Evolutionary conservation across 306 rosid genomes (phyloP).

Genomic region (Lithocarpus polystachyus): DNA sequence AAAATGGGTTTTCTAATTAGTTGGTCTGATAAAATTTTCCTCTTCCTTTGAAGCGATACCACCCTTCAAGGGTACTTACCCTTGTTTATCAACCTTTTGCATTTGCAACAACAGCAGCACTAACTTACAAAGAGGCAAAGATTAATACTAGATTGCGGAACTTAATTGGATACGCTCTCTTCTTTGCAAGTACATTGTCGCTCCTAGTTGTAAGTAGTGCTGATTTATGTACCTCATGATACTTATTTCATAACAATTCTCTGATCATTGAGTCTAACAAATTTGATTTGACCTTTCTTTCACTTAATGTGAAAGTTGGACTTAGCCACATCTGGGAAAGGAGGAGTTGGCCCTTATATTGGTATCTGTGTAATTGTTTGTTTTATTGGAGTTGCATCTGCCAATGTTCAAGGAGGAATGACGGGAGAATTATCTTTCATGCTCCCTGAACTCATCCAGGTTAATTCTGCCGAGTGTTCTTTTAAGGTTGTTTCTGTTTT

Average conservation of each 20-base stretch:
- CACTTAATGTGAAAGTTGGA: constrained; percentile 49
- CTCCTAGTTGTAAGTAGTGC: constrained; percentile 64
- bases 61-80: constrained; percentile 81
- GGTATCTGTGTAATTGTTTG: constrained; percentile 54
- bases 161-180: constrained; percentile 56
- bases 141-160: constrained; percentile 65
- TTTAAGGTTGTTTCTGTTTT: background rate
- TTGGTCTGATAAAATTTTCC: constrained; percentile 10
- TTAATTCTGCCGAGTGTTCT: background rate
- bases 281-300: background rate
- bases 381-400: constrained; percentile 71
- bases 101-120: constrained; percentile 39
- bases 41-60: constrained; percentile 46
- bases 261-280: too few relatives aligned
- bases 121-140: constrained; percentile 62
- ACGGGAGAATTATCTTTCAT: constrained; percentile 62
- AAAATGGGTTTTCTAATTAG: background rate
- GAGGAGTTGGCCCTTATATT: constrained; percentile 58
- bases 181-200: constrained; percentile 46
- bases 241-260: background rate
- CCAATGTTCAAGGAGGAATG: constrained; percentile 78
- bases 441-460: constrained; percentile 84
- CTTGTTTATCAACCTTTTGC: constrained; percentile 80
- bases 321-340: constrained; percentile 59
- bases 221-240: background rate